Conservation (phyloP, 306 rosid species). For the Gleditsia sinensis region DNA sequence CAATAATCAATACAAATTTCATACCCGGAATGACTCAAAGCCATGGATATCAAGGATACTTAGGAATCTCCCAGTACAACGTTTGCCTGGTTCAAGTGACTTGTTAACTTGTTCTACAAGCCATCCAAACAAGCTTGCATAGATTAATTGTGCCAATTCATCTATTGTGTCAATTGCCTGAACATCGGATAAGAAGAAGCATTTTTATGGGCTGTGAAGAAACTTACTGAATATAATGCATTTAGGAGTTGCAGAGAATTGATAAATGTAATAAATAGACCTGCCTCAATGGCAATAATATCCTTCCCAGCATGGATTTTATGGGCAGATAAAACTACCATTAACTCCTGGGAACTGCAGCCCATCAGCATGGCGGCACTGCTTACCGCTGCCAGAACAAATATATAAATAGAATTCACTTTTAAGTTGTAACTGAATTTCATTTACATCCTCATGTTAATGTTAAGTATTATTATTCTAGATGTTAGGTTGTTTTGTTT, state of each 20-base stretch:
- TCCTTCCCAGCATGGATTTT: slow-evolving; percentile 54
- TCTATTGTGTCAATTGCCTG: slow-evolving; percentile 84
- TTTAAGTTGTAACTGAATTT: neutral
- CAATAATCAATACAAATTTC: slow-evolving; percentile 25
- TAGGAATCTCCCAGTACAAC: slow-evolving; percentile 61
- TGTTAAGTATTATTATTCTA: too few species aligned
- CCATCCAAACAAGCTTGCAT: slow-evolving; percentile 87
- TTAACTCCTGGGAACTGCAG: slow-evolving; percentile 72
- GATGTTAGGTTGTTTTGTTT: too few species aligned
- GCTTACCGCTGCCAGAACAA: slow-evolving; percentile 62
- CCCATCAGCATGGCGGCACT: slow-evolving; percentile 83
- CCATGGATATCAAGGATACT: slow-evolving; percentile 83
- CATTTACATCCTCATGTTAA: slow-evolving; percentile 7
- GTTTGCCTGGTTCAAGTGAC: slow-evolving; percentile 63
- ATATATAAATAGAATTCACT: slow-evolving; percentile 25
- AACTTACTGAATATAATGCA: slow-evolving; percentile 9
- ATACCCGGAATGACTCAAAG: slow-evolving; percentile 87
- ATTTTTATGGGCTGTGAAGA: neutral
- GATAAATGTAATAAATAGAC: slow-evolving; percentile 44
- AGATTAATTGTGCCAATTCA: slow-evolving; percentile 75
- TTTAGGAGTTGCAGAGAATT: slow-evolving; percentile 31
- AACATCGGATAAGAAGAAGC: slow-evolving; percentile 22
- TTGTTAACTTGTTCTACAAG: slow-evolving; percentile 79
- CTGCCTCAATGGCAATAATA: slow-evolving; percentile 56
- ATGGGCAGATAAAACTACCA: slow-evolving; percentile 51